phyloP scores from a whole-genome alignment of 2,329 filamentous ascomycete genomes.

The Helotiales sp. region DNA sequence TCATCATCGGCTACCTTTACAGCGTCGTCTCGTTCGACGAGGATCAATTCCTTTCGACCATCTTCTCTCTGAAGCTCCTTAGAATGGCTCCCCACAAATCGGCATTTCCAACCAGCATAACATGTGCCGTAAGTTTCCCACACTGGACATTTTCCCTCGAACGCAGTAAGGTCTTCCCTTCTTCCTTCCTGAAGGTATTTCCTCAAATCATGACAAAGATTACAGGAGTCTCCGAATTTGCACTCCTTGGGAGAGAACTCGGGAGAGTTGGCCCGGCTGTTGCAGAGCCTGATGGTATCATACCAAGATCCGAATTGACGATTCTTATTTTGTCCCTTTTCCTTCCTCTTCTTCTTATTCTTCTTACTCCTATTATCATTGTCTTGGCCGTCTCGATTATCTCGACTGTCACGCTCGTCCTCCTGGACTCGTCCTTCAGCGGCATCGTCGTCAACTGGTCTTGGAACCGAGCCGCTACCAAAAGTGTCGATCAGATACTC shows the following conservation, averaged over 20 bases:
- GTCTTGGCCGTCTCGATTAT: constrained; percentile 15
- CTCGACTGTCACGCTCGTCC: constrained; percentile 38
- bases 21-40: constrained; percentile 50
- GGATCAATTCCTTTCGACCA: constrained; percentile 77
- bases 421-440: constrained; percentile 48
- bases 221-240: constrained; percentile 77
- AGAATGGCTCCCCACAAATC: constrained; percentile 86
- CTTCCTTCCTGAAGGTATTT: constrained; percentile 83
- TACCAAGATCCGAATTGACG: constrained; percentile 78
- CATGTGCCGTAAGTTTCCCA: constrained; percentile 77
- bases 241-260: constrained; percentile 84
- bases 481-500: constrained; percentile 34
- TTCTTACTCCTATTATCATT: constrained; percentile 37
- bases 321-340: constrained; percentile 78
- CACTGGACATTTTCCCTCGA: constrained; percentile 78
- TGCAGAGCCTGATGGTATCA: constrained; percentile 77
- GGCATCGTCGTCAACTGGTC: constrained; percentile 50
- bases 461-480: constrained; percentile 8
- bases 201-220: constrained; percentile 78
- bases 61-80: constrained; percentile 75
- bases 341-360: constrained; percentile 58
- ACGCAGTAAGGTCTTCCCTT: constrained; percentile 73
- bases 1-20: constrained; percentile 36
- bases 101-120: constrained; percentile 88
- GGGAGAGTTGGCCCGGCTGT: constrained; percentile 65